Conservation (phyloP, 352 stramenopile species). For the Globisporangium polare region DNA sequence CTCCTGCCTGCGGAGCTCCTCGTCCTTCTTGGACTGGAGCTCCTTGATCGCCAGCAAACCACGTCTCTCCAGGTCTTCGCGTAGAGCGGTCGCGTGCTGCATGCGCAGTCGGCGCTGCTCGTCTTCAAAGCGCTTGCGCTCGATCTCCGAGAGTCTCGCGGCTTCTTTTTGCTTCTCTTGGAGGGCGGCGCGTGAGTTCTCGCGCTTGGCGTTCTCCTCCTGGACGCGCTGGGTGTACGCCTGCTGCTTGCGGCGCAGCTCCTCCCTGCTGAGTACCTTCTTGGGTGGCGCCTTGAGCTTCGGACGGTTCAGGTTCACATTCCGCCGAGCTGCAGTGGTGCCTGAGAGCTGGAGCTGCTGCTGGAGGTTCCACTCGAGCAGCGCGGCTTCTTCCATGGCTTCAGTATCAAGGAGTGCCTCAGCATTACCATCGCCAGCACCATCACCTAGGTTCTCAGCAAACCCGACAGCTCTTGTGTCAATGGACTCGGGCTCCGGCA, state of each 20-base stretch:
- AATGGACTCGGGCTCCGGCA: slow-evolving; percentile 14
- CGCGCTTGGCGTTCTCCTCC: slow-evolving; percentile 35
- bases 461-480: not conserved
- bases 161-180: slow-evolving; percentile 30
- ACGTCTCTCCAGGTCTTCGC: slow-evolving; percentile 37
- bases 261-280: slow-evolving; percentile 7
- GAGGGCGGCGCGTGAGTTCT: slow-evolving; percentile 16
- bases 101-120: slow-evolving; percentile 27
- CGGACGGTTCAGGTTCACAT: not conserved
- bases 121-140: slow-evolving; percentile 23
- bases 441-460: not conserved
- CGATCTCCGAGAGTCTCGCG: slow-evolving; percentile 21
- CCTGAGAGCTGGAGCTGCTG: not conserved
- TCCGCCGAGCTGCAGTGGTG: not conserved
- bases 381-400: not conserved
- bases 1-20: slow-evolving; percentile 39
- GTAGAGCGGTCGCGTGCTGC: slow-evolving; percentile 22
- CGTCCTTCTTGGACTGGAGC: slow-evolving; percentile 42
- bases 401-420: not conserved
- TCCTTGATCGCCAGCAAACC: slow-evolving; percentile 35
- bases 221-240: slow-evolving; percentile 36
- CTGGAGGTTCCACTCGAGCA: not conserved
- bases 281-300: slow-evolving; percentile 2
- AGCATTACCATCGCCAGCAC: not conserved
- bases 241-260: slow-evolving; percentile 28